Base-by-base conservation (phyloP, 805 yeast species). In the Nakazawaea ambrosiae region DNA sequence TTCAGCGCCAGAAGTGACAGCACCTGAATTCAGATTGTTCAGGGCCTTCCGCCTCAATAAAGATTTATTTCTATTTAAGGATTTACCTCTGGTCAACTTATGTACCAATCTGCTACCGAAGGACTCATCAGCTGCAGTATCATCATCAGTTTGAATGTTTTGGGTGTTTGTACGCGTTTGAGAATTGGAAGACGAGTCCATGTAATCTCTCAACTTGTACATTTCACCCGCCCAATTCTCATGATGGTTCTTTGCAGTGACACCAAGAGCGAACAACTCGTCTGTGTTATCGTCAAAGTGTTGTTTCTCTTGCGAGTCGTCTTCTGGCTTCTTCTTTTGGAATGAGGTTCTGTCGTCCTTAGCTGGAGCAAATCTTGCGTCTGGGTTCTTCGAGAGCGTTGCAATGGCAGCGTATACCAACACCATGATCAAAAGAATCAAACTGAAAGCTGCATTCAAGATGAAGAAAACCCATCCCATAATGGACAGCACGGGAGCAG, bases 381-480 rank as follows among this genome's bases (percentile, higher is more conserved):
- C 96, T 20, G 96, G 96, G 55, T 86, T 86, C 65, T 81, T 85
- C 24, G 89, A 78, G 47, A 79, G 66, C 1, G 83, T 44, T 7
- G 84, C 77, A 49, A 78, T 61, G n/a, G 61, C 55, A 39, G 80
- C 71, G 48, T 82, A 78, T 2, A 77, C 77, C 42, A 88, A 67
- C 49, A 85, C 80, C 63, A 80, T 59, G 25, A 88, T 47, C 55
- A 89, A 69, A 48, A 89, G 65, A 36, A 86, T 68, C 46, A 85
- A 68, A 7, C 95, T 77, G 53, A 84, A 88, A 4, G 90, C 94
- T 5, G 96, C 96, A 57, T 89, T 89, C 56, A 89, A 58, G 40
- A 89, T 70, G 57, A 89, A 89, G 61, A 85, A 89, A 2, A 89
- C 69, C 77, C 95, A 82, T 1, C 94, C 97, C 95, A 89, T 85